These are phyloP conservation scores for Nymphaea colorata DNA, from an alignment of 164 flowering plant species.

Conservation along the genomic window DNA sequence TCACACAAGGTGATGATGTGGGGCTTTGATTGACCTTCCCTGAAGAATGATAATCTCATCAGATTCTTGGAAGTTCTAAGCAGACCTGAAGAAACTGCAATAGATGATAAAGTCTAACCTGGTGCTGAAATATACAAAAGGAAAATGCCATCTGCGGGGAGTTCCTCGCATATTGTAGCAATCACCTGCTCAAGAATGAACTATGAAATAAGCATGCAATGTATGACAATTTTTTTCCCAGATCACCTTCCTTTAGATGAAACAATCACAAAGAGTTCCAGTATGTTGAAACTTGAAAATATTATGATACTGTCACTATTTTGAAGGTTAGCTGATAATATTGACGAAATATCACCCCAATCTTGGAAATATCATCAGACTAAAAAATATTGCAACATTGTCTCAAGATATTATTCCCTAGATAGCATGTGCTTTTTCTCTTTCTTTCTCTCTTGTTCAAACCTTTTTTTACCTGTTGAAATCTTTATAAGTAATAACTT, in stretches of 20 bases:
- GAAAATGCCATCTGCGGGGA: slow-evolving; percentile 66
- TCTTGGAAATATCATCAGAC: too few relatives aligned
- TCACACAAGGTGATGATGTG: slow-evolving; percentile 10
- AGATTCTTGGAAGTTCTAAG: background rate
- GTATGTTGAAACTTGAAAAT: too few relatives aligned
- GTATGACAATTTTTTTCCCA: background rate
- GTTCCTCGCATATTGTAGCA: slow-evolving; percentile 84
- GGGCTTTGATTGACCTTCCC: slow-evolving; percentile 38
- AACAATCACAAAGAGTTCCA: background rate
- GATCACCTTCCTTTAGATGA: background rate
- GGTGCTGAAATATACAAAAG: slow-evolving; percentile 74
- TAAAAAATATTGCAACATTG: too few relatives aligned
- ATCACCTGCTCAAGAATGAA: slow-evolving; percentile 46
- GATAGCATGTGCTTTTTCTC: too few relatives aligned
- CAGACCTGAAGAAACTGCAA: background rate
- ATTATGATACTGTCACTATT: too few relatives aligned
- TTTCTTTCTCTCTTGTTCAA: too few relatives aligned
- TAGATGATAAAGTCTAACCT: slow-evolving; percentile 37
- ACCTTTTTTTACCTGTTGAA: too few relatives aligned
- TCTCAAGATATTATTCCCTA: too few relatives aligned
- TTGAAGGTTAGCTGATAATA: too few relatives aligned
- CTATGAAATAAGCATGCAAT: background rate
- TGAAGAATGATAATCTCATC: slow-evolving; percentile 16
- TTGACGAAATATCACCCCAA: too few relatives aligned
- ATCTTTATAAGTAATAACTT: too few relatives aligned